Evolutionary conservation across 768 basidiomycete species (phyloP), one percentile per base, ranked within the genome.

Genomic region (Amyloporia xantha): DNA sequence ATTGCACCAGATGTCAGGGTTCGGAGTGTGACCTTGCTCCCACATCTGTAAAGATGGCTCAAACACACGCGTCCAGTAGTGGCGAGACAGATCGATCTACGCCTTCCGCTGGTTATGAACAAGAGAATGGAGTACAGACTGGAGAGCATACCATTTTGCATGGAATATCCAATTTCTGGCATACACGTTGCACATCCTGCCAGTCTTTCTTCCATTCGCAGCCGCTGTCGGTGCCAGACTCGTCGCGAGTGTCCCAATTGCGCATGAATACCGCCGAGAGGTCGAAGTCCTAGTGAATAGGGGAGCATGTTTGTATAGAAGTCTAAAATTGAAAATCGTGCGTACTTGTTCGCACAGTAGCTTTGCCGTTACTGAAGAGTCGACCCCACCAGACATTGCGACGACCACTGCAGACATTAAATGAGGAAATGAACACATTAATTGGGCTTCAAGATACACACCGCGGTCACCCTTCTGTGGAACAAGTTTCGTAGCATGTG

Each of bases 141-240:
- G 23, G 7, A 35, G 1, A 46, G 59, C 73, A 44, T 51, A 91
- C 91, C 78, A 92, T 73, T 56, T 72, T 66, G 55, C 81, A 83
- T n/a, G 87, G 82, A 30, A 92, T 77, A 49, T 77, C 87, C 20
- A 86, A 74, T 56, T 77, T 70, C 44, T 68, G 76, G 61, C 91
- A 92, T 11, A 96, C 88, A 15, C 71, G 69, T 58, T 84, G 84
- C 1, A 96, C 94, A 62, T 95, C 91, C 52, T 86, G 79, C 87
- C 88, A 96, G 59, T 97, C 94, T 51, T 82, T 85, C 67, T 97
- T 86, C 94, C 94, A 98, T 64, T 93, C 90, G 57, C 94, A 98
- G 2, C 88, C 86, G n/a, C 71, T 73, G 59, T 87, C 87, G 0
- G 81, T 76, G 15, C 79, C 84, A 21, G 74, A 79, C 66, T 93